A percentile compares a stretch with the other conserved stretches of the same genome.
Conservation (phyloP, 2,329 filamentous ascomycete genomes). For the Hymenoscyphus scutula region DNA sequence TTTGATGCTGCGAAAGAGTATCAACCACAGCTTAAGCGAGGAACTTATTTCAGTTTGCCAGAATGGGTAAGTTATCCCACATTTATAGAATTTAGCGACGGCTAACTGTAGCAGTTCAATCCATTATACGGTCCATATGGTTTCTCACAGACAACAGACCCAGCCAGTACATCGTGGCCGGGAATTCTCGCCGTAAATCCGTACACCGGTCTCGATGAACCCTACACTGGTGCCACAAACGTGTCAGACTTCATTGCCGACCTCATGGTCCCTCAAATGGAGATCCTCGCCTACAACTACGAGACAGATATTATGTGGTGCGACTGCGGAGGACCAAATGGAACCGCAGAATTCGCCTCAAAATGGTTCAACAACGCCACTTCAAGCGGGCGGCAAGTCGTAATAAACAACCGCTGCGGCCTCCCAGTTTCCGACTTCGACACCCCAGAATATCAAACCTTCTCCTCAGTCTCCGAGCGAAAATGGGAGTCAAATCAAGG, state of each 20-base stretch:
- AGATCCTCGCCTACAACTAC: slow-evolving; percentile 44
- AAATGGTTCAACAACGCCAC: slow-evolving; percentile 44
- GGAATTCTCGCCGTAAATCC: slow-evolving; percentile 43
- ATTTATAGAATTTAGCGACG: not conserved
- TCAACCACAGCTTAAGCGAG: slow-evolving; percentile 44
- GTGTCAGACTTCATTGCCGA: slow-evolving; percentile 44
- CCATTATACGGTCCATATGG: slow-evolving; percentile 45
- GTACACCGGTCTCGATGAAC: slow-evolving; percentile 42
- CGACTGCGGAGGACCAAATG: slow-evolving; percentile 43
- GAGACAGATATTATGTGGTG: slow-evolving; percentile 51
- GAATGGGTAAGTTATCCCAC: slow-evolving; percentile 39
- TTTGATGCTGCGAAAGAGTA: slow-evolving; percentile 43
- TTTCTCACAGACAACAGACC: slow-evolving; percentile 38
- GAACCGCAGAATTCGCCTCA: slow-evolving; percentile 42
- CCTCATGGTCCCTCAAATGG: slow-evolving; percentile 48
- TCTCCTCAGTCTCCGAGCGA: slow-evolving; percentile 47
- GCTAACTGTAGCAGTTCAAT: slow-evolving; percentile 37
- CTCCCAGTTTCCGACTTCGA: slow-evolving; percentile 54
- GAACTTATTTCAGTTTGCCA: slow-evolving; percentile 48
- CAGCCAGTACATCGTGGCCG: slow-evolving; percentile 38
- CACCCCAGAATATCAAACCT: slow-evolving; percentile 57
- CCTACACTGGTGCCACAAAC: slow-evolving; percentile 44
- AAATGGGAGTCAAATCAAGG: slow-evolving; percentile 61
- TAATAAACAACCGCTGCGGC: slow-evolving; percentile 57
- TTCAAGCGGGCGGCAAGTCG: slow-evolving; percentile 45